Conservation (phyloP, 2,329 filamentous ascomycete species). For the Monosporascus sp. region DNA sequence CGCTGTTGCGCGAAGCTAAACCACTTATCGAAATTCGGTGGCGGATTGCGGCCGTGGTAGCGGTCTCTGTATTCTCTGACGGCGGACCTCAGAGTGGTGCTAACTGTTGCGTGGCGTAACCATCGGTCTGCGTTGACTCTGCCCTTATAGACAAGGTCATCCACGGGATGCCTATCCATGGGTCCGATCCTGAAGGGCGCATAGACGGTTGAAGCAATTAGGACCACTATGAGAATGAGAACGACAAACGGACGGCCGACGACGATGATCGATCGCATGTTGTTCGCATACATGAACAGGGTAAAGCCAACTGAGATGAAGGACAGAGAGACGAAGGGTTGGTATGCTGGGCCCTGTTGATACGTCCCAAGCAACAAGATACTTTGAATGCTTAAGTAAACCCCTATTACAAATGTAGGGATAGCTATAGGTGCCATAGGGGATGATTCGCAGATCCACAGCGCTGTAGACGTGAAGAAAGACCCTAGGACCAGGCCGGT, state of each 20-base stretch:
- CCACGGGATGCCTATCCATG: slow-evolving; percentile 38
- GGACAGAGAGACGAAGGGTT: slow-evolving; percentile 33
- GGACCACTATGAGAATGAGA: slow-evolving; percentile 31
- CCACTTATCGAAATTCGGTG: slow-evolving; percentile 80
- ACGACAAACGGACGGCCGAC: slow-evolving; percentile 36
- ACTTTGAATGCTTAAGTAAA: slow-evolving; percentile 29
- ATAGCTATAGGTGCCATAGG: slow-evolving; percentile 37
- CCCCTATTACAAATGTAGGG: slow-evolving; percentile 38
- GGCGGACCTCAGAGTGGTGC: slow-evolving; percentile 41
- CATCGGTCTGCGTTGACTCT: slow-evolving; percentile 44
- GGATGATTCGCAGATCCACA: slow-evolving; percentile 43
- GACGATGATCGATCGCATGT: slow-evolving; percentile 37
- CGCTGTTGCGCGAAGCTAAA: slow-evolving; percentile 68
- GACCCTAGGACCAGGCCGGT: slow-evolving; percentile 41
- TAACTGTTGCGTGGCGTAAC: slow-evolving; percentile 41
- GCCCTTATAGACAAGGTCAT: slow-evolving; percentile 43
- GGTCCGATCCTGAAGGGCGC: slow-evolving; percentile 25
- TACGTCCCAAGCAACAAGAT: slow-evolving; percentile 37
- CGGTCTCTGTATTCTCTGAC: slow-evolving; percentile 44
- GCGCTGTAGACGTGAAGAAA: slow-evolving; percentile 37
- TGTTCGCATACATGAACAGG: slow-evolving; percentile 37
- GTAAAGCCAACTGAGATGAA: slow-evolving; percentile 36
- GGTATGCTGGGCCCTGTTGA: slow-evolving; percentile 33
- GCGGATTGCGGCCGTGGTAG: slow-evolving; percentile 62
- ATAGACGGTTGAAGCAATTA: slow-evolving; percentile 33